Base-by-base conservation (phyloP, 2,329 filamentous ascomycete genomes). In the Endothia cerciana region DNA sequence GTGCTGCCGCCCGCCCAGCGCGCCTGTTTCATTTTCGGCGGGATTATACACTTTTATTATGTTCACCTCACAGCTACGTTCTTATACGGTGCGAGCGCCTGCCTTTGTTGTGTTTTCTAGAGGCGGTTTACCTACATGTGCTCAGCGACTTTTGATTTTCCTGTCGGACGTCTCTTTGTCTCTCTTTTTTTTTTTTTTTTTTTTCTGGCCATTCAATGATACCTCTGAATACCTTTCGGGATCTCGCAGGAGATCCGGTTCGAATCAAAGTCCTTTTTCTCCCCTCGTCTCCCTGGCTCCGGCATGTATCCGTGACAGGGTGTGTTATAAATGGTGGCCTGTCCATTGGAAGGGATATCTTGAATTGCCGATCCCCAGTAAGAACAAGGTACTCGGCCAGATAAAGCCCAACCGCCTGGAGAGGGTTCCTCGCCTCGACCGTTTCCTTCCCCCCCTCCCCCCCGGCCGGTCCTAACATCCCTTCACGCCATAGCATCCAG, bases 191-290 rank as follows among this genome's bases (percentile, higher is more conserved):
- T 33, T 43, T 25, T 22, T 28, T 2, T 43, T 7, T n/a, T 40
- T 22, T 28, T 5, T 22, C 41, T 22, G 47, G 43, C 4, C 33
- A 40, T 47, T 51, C 57, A 62, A 62, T 67, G 65, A 67, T 67
- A 67, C 65, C 65, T 67, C 65, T 63, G 55, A 67, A 65, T 65
- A 67, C 53, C 30, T 62, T 33, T 53, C 59, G 41, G 47, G 41
- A 62, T 62, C n/a, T 65, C 45, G 36, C 25, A 30, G 43, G 51
- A 57, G 22, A 36, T 33, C 30, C 4, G 30, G 33, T 36, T 5
- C 51, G 8, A 6, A 36, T 28, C 28, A 25, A n/a, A 30, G 25
- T 33, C 15, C 15, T 53, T 13, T 53, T 33, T 13, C 15, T 33
- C 28, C 6, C 28, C 17, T 53, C 10, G 45, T 13, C n/a, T 10